Base-by-base conservation (phyloP, 768 basidiomycete genomes). In the Thelephora ganbajun region DNA sequence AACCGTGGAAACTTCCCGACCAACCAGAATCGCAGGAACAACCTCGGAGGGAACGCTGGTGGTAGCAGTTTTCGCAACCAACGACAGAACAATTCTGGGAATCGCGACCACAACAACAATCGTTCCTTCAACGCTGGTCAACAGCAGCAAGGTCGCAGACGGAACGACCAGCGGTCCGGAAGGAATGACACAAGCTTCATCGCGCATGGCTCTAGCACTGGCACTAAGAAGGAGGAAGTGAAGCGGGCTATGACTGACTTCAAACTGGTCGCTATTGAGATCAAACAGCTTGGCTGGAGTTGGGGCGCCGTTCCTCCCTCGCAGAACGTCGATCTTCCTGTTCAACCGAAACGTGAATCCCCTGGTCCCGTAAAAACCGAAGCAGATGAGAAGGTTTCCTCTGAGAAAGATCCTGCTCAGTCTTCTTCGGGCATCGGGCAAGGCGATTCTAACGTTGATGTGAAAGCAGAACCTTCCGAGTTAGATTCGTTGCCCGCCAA, bases 181-280 rank as follows among this genome's bases (percentile, higher is more conserved):
- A 61, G 68, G 35, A 65, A 70, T 51, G 67, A 70, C 56, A 54
- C 60, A 36, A 52, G 54, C 33, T 43, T 30, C 18, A 36, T 48
- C 11, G 57, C 59, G n/a, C 67, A 71, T 59, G 37, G 51, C 46
- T 51, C 53, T 49, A 41, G 46, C n/a, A 43, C 54, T 35, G 45
- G 48, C 48, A 45, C n/a, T 54, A 87, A 87, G 74, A 84, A 83
- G 65, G 85, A 88, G 60, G 87, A 90, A 63, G 83, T 84, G 61
- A 77, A 83, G 59, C 79, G 89, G 57, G 96, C 93, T 26, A 79
- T 99, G 56, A 97, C 92, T 34, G 94, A 98, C 68, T 99, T 99
- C 77, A 89, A 94, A 68, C 91, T 99, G 61, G 72, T 93, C 59
- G 92, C 86, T 22, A 71, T 97, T 55, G 80, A 87, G 61, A 83